phyloP scores from a whole-genome alignment of 208 protist genomes.

The Trypanosoma conorhini region DNA sequence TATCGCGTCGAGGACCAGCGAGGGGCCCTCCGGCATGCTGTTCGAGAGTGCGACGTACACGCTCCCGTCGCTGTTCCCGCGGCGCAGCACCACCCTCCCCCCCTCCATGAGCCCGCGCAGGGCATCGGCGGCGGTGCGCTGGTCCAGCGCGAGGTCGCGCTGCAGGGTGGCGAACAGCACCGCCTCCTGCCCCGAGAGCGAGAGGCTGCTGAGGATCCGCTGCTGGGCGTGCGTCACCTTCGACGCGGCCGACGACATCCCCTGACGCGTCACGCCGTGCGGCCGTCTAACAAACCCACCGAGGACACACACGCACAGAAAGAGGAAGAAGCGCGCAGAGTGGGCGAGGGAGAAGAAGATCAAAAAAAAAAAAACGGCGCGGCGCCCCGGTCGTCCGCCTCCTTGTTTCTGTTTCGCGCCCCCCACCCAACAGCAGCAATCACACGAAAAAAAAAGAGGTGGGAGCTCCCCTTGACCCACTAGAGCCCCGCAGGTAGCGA shows the following conservation, averaged over 20 bases:
- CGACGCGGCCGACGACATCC: constrained; percentile 2
- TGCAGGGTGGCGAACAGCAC: constrained; percentile 48
- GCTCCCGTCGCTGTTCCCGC: constrained; percentile 38
- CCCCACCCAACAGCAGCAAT: no score
- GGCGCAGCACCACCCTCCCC: constrained; percentile 46
- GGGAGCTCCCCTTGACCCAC: no score
- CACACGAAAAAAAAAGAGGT: no score
- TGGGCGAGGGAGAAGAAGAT: no score
- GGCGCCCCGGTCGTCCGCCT: no score
- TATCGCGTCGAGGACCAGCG: constrained; percentile 66
- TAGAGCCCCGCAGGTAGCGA: no score
- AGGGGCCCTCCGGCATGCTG: constrained; percentile 57
- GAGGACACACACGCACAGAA: background rate
- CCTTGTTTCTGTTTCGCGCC: no score
- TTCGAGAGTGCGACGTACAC: constrained; percentile 61
- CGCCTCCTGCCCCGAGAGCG: constrained; percentile 41
- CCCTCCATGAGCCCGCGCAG: constrained; percentile 60
- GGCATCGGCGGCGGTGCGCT: constrained; percentile 36
- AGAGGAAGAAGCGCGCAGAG: no score
- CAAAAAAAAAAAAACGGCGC: no score
- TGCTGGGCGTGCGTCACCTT: constrained; percentile 32
- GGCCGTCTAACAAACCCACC: background rate
- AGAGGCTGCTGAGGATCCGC: constrained; percentile 43
- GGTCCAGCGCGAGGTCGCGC: constrained; percentile 39
- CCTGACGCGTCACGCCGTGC: background rate